Evolutionary conservation across 1,284 basidiomycete genomes (phyloP).

Genomic region (Cronartium quercuum): DNA sequence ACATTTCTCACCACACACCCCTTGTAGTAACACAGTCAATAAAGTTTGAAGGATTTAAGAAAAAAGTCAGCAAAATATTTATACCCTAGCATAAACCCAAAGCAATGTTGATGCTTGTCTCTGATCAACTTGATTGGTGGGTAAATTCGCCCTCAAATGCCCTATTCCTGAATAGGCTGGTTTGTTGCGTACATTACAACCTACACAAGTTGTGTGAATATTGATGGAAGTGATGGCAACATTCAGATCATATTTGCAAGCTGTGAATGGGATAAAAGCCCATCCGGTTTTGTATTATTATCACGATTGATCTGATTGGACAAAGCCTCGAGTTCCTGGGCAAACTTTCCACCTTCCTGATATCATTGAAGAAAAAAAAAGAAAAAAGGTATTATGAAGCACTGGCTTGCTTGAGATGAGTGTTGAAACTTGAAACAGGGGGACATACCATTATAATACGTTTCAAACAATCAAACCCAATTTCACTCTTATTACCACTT

Average conservation of each 20-base stretch:
- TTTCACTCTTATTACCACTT: conserved; percentile 36
- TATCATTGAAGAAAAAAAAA: not conserved
- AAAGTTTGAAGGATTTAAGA: too few relatives aligned
- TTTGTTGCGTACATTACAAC: too few relatives aligned
- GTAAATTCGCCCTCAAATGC: too few relatives aligned
- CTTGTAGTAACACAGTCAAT: too few relatives aligned
- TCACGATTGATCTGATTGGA: not conserved
- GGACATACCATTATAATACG: conserved; percentile 25
- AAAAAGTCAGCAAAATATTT: too few relatives aligned
- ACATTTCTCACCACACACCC: too few relatives aligned
- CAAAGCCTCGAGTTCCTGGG: not conserved
- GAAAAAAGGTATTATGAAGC: not conserved
- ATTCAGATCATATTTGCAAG: too few relatives aligned
- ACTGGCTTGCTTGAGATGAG: not conserved
- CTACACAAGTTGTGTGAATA: not conserved
- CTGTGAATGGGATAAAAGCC: too few relatives aligned
- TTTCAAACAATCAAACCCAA: conserved; percentile 23
- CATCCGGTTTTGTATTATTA: not conserved
- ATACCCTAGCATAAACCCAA: too few relatives aligned
- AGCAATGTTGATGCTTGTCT: too few relatives aligned
- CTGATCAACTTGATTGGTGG: too few relatives aligned
- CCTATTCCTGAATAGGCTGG: too few relatives aligned
- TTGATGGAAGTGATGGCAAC: not conserved
- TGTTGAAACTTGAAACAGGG: not conserved
- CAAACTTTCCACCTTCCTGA: not conserved